Evolutionary conservation across 2,329 filamentous ascomycete genomes (phyloP).

Genomic region (Ceratocystis albifundus): DNA sequence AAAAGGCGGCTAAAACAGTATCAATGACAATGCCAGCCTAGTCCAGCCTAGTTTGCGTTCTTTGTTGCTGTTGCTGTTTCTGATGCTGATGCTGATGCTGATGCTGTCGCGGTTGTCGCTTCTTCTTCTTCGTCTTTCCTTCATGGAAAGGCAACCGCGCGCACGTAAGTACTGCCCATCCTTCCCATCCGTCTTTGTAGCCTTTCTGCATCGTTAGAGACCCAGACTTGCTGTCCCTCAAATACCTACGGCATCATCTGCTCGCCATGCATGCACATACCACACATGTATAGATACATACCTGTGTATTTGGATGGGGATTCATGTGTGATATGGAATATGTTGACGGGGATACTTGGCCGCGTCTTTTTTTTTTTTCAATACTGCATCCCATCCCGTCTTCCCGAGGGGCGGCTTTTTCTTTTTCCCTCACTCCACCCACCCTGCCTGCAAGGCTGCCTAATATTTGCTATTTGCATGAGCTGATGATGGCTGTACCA

Average conservation of each 20-base stretch:
- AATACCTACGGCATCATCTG: neutral
- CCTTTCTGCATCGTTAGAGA: neutral
- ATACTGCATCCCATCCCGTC: neutral
- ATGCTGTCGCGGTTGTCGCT: no score
- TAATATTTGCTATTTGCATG: neutral
- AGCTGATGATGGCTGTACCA: neutral
- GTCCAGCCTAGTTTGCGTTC: neutral
- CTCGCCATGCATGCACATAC: neutral
- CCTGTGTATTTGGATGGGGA: no score
- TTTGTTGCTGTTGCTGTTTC: no score
- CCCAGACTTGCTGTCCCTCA: neutral
- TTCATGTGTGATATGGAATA: no score
- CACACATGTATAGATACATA: neutral
- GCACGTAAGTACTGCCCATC: neutral
- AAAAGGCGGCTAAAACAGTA: neutral
- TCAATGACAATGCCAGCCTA: no score
- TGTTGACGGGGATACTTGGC: neutral
- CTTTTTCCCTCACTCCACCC: neutral
- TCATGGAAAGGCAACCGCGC: neutral
- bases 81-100: no score
- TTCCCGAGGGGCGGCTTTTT: neutral
- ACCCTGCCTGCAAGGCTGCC: slow-evolving; percentile 5
- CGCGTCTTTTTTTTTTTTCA: neutral
- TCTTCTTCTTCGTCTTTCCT: neutral
- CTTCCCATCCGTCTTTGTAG: no score